Evolutionary conservation across 192 early-diverging fungal species (phyloP), one percentile per base, ranked within the genome.

Genomic region (Chytriomyces hyalinus): DNA sequence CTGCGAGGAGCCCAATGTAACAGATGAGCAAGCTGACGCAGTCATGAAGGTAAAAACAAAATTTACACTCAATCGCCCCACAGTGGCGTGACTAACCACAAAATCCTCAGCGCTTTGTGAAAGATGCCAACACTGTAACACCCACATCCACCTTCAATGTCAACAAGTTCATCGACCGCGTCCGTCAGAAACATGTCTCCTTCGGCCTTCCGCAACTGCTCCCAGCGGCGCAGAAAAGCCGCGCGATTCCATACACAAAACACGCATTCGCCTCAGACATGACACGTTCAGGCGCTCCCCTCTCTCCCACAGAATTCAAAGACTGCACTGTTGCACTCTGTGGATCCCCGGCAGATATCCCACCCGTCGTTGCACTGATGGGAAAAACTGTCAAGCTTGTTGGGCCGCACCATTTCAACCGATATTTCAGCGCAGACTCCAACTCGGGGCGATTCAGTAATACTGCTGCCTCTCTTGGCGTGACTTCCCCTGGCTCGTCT

Each of bases 91-190:
- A 36, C 36, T 36, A 36, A 36, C 4, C 36, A 36, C 4, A 64
- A 64, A 64, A 64, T 28, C n/a, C 44, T 45, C 28, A 67, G 66
- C 13, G 13, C 17, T 67, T 67, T 47, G 24, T 67, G 15, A 11
- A 24, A 10, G 46, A 67, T 47, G 28, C 66, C 13, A 67, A 67
- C 46, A 15, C 0, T 57, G 53, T 57, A 3, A 57, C 53, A 20
- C 53, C 15, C 53, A 57, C 53, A 57, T 57, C 53, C 20, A 57
- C 53, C 1, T 57, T 57, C 53, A 57, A 57, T 57, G 20, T 57
- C 20, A 20, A 13, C 20, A 20, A 2, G 15, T 57, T 57, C 5
- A 13, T 57, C 13, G 13, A 13, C 15, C 53, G 53, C 3, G 20
- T 57, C 15, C 53, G 53, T n/a, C 13, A 57, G 20, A 20, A 57